Percentiles rank a stretch among this genome's conserved stretches.
phyloP scores from a whole-genome alignment of 331 rosid genomes.

The Quercus phellos region DNA sequence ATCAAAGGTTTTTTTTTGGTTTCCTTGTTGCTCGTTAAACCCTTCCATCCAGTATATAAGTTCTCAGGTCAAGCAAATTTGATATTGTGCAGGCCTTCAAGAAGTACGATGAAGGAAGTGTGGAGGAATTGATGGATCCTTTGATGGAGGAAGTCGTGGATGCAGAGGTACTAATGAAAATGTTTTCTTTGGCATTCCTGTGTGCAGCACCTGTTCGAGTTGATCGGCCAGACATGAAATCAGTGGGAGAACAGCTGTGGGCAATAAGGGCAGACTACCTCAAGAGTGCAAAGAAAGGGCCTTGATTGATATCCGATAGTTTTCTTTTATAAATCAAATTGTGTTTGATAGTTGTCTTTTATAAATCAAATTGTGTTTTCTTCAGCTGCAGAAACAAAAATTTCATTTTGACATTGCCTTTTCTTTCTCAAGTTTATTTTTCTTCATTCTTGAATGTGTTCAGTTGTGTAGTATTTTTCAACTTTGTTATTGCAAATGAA shows the following conservation, averaged over 20 bases:
- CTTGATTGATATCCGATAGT: constrained; percentile 9
- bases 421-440: neutral
- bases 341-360: constrained; percentile 7
- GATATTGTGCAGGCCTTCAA: constrained; percentile 64
- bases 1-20: neutral
- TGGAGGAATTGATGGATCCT: constrained; percentile 63
- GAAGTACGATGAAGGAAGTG: constrained; percentile 52
- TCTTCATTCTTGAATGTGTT: neutral
- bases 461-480: neutral
- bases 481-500: neutral
- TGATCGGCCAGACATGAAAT: constrained; percentile 84
- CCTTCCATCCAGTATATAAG: neutral
- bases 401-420: neutral
- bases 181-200: constrained; percentile 67
- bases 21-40: neutral
- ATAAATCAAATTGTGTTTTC: neutral
- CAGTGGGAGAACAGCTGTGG: constrained; percentile 83
- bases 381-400: neutral
- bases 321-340: neutral
- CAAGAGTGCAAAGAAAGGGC: constrained; percentile 44
- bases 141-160: constrained; percentile 60
- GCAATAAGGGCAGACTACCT: constrained; percentile 74
- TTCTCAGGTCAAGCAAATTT: constrained; percentile 2
- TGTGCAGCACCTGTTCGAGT: constrained; percentile 79
- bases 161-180: constrained; percentile 45